Percentiles rank a stretch among this genome's conserved stretches.
Conservation (phyloP, 768 basidiomycete genomes). For the Suillus weaverae region DNA sequence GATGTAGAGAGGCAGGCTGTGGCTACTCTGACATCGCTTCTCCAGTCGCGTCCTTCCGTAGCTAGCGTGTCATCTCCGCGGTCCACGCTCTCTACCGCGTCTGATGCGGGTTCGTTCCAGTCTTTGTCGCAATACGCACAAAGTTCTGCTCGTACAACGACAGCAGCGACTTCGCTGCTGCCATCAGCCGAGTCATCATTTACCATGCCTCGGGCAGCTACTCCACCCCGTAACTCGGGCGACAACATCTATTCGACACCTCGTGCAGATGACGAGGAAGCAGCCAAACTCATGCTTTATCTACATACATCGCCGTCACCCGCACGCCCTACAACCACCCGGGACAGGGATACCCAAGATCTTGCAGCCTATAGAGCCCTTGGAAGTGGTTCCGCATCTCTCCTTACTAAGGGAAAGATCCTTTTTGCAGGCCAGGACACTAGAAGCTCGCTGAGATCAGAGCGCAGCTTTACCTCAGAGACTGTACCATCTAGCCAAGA, state of each 20-base stretch:
- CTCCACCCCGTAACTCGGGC: slow-evolving; percentile 34
- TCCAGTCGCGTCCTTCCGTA: slow-evolving; percentile 64
- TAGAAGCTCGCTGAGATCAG: slow-evolving; percentile 28
- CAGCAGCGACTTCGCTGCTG: slow-evolving; percentile 38
- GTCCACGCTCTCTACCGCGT: slow-evolving; percentile 67
- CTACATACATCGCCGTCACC: slow-evolving; percentile 86
- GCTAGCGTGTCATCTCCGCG: slow-evolving; percentile 66
- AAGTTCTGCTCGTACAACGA: slow-evolving; percentile 59
- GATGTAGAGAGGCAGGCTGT: slow-evolving; percentile 84
- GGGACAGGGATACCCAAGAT: slow-evolving; percentile 49
- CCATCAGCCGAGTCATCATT: slow-evolving; percentile 44
- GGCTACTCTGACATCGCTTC: slow-evolving; percentile 72
- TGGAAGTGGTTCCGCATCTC: slow-evolving; percentile 41
- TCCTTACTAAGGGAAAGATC: slow-evolving; percentile 66
- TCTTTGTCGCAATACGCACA: slow-evolving; percentile 67
- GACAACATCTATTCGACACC: slow-evolving; percentile 45
- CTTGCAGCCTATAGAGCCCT: slow-evolving; percentile 57
- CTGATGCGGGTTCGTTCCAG: slow-evolving; percentile 61
- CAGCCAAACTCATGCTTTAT: slow-evolving; percentile 83
- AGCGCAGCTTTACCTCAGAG: slow-evolving; percentile 26
- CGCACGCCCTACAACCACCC: slow-evolving; percentile 55
- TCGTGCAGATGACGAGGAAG: slow-evolving; percentile 71
- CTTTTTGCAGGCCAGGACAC: slow-evolving; percentile 52
- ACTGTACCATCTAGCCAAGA: slow-evolving; percentile 27
- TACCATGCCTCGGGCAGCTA: slow-evolving; percentile 31